A percentile compares a stretch with the other conserved stretches of the same genome.
phyloP scores from a whole-genome alignment of 495 filamentous ascomycete genomes.

The Daldinia concentrica region DNA sequence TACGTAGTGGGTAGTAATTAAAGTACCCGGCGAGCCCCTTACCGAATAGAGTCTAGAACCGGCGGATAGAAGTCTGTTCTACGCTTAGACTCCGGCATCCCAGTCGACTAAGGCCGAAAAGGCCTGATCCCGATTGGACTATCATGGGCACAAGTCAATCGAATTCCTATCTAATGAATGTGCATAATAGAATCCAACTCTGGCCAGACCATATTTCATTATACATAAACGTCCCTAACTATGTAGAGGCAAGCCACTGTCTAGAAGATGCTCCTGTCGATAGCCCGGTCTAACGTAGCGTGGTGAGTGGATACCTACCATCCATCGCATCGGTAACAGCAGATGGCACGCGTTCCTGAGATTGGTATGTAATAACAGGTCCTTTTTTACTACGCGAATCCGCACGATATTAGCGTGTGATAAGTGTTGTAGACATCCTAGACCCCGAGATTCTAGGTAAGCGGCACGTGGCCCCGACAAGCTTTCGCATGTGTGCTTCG shows the following conservation, averaged over 20 bases:
- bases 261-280: not conserved
- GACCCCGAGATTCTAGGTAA: slow-evolving; percentile 2
- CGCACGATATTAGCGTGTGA: not conserved
- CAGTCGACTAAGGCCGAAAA: slow-evolving; percentile 20
- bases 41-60: slow-evolving; percentile 19
- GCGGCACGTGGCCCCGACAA: slow-evolving; percentile 18
- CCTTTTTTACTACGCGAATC: not conserved
- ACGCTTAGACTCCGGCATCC: slow-evolving; percentile 31
- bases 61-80: slow-evolving; percentile 21
- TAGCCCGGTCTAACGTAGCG: not conserved
- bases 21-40: slow-evolving; percentile 19
- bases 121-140: slow-evolving; percentile 30
- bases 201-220: slow-evolving; percentile 16
- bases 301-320: slow-evolving; percentile 7
- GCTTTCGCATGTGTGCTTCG: not conserved
- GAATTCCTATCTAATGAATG: not conserved
- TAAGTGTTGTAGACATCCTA: not conserved
- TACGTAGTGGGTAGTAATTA: slow-evolving; percentile 27
- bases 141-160: slow-evolving; percentile 9
- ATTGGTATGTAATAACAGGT: not conserved
- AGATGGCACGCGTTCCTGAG: slow-evolving; percentile 8
- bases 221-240: not conserved
- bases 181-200: not conserved
- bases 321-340: slow-evolving; percentile 9
- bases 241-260: slow-evolving; percentile 7